Conservation (phyloP, 768 basidiomycete genomes). For the Hydnum rufescens region DNA sequence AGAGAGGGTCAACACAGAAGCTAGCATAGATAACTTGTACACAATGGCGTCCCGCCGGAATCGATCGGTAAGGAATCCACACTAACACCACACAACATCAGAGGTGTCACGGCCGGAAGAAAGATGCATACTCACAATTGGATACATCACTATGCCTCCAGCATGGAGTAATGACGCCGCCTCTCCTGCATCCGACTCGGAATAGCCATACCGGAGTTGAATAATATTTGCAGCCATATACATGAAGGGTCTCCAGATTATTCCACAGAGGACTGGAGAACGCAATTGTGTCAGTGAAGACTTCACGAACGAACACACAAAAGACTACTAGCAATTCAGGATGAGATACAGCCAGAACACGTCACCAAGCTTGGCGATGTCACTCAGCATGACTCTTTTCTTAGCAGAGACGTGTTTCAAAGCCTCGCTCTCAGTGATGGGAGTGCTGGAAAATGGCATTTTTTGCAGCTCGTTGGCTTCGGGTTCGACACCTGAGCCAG, state of each 20-base stretch:
- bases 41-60: constrained; percentile 37
- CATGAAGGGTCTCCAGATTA: constrained; percentile 59
- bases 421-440: constrained; percentile 16
- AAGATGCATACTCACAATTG: constrained; percentile 28
- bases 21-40: constrained; percentile 34
- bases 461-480: constrained; percentile 38
- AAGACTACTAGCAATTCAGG: constrained; percentile 24
- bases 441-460: neutral
- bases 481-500: constrained; percentile 37
- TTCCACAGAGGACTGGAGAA: constrained; percentile 36
- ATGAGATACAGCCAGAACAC: constrained; percentile 32
- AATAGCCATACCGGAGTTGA: constrained; percentile 40
- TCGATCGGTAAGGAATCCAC: constrained; percentile 44
- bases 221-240: constrained; percentile 67
- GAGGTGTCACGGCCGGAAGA: neutral
- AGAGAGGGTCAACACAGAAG: constrained; percentile 37
- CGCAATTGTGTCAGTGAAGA: neutral
- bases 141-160: constrained; percentile 51
- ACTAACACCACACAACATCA: constrained; percentile 19
- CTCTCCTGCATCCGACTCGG: constrained; percentile 38
- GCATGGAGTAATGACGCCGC: constrained; percentile 53
- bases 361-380: constrained; percentile 44
- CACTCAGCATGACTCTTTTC: constrained; percentile 35
- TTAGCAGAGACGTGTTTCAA: constrained; percentile 47
- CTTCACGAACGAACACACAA: neutral